phyloP scores from a whole-genome alignment of 106 monocot genomes.

The Hemerocallis citrina region DNA sequence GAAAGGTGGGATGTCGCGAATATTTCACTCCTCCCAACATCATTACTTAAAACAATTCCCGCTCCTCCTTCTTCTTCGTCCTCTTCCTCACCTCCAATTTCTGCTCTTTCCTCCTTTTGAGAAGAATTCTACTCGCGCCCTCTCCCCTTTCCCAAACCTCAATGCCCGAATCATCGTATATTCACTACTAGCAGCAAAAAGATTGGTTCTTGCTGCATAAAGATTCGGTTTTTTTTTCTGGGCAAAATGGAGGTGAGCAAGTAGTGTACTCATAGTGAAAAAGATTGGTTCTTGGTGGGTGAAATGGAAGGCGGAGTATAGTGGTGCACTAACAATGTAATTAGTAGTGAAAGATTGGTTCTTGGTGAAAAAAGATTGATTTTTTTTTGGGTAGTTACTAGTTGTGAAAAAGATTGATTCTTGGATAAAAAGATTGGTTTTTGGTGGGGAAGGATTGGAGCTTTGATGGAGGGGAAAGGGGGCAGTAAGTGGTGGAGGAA shows the following conservation, averaged over 20 bases:
- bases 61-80: neutral
- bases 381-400: neutral
- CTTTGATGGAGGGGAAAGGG: too few relatives aligned
- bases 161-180: too few relatives aligned
- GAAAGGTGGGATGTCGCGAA: neutral
- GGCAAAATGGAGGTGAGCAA: neutral
- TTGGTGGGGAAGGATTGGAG: too few relatives aligned
- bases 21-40: neutral
- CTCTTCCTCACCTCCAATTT: neutral
- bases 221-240: constrained; percentile 1
- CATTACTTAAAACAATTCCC: neutral
- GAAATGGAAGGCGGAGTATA: constrained; percentile 6
- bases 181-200: too few relatives aligned
- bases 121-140: neutral
- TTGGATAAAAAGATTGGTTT: too few relatives aligned
- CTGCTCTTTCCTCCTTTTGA: neutral
- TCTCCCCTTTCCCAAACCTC: neutral
- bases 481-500: constrained; percentile 17
- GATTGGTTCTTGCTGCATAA: too few relatives aligned
- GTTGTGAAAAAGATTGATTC: neutral
- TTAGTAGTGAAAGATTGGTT: too few relatives aligned
- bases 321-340: too few relatives aligned
- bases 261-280: too few relatives aligned
- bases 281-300: too few relatives aligned
- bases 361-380: neutral